Conservation (phyloP, 495 filamentous ascomycete species). For the Talaromyces proteolyticus region DNA sequence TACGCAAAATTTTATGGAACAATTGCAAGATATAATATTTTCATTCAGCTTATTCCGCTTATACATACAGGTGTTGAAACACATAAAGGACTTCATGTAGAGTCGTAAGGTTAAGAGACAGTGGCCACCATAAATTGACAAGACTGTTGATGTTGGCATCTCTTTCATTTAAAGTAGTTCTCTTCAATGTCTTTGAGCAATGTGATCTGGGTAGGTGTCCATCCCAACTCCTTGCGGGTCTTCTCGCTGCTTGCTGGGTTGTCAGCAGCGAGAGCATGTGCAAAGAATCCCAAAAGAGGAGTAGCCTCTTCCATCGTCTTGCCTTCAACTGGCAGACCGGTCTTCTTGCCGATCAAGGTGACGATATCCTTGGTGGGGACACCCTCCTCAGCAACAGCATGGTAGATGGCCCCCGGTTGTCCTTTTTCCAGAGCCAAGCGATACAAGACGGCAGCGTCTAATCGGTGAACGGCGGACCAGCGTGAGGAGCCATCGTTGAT, state of each 20-base stretch:
- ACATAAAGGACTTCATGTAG: no score
- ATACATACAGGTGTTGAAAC: no score
- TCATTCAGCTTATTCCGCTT: no score
- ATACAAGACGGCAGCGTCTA: constrained; percentile 34
- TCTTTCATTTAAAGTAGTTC: constrained; percentile 3
- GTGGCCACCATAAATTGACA: neutral
- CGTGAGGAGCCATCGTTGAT: constrained; percentile 12
- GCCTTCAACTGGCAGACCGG: constrained; percentile 16
- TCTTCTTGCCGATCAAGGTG: constrained; percentile 18
- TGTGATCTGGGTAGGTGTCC: constrained; percentile 17
- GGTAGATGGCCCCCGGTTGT: constrained; percentile 21
- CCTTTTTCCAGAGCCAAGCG: constrained; percentile 26
- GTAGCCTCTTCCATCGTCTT: constrained; percentile 16
- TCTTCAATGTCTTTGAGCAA: constrained; percentile 15
- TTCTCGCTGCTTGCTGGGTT: constrained; percentile 25
- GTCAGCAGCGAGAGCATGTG: constrained; percentile 19
- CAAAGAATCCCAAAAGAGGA: constrained; percentile 14
- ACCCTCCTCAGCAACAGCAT: constrained; percentile 15
- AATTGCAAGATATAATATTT: no score
- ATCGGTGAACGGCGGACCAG: constrained; percentile 29
- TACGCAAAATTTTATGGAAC: no score
- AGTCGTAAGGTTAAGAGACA: no score
- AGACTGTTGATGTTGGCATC: no score
- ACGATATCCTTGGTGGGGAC: constrained; percentile 21
- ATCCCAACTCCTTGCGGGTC: constrained; percentile 26